Percentiles rank a stretch among this genome's conserved stretches.
Evolutionary conservation across 345 rosid species (phyloP).

Genomic region (Litchi chinensis): DNA sequence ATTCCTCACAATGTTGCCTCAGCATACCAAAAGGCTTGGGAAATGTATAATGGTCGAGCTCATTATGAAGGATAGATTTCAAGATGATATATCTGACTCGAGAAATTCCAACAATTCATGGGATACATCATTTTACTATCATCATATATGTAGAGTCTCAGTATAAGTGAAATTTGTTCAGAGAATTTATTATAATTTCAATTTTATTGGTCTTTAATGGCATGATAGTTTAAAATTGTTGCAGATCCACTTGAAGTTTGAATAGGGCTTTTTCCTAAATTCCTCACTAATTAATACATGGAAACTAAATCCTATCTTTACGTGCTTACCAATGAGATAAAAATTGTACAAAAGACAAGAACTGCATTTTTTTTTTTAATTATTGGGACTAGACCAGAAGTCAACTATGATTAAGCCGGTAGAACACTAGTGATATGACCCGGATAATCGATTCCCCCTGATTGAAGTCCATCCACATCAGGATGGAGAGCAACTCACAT

Average conservation of each 20-base stretch:
- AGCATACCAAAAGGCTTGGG: constrained; percentile 72
- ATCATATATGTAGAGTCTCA: not conserved
- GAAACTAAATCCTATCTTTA: no score
- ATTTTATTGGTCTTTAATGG: constrained; percentile 20
- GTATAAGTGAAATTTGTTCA: not conserved
- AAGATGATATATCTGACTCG: constrained; percentile 48
- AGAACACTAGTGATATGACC: no score
- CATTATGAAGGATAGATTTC: constrained; percentile 69
- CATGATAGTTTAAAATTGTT: constrained; percentile 26
- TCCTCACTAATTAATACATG: no score
- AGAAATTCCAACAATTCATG: constrained; percentile 73
- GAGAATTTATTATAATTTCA: constrained; percentile 7
- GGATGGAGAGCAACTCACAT: no score
- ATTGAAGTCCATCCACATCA: no score
- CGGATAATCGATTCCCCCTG: no score
- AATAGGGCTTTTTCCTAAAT: no score
- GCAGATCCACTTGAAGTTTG: constrained; percentile 83
- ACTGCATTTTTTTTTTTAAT: no score
- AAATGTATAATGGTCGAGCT: constrained; percentile 68
- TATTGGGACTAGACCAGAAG: no score
- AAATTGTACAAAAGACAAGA: no score
- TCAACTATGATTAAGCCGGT: no score
- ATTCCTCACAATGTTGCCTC: constrained; percentile 62
- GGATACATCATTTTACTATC: constrained; percentile 32
- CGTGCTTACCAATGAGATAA: no score